phyloP scores from a whole-genome alignment of 768 basidiomycete genomes.

The Hygrocybe punicea region DNA sequence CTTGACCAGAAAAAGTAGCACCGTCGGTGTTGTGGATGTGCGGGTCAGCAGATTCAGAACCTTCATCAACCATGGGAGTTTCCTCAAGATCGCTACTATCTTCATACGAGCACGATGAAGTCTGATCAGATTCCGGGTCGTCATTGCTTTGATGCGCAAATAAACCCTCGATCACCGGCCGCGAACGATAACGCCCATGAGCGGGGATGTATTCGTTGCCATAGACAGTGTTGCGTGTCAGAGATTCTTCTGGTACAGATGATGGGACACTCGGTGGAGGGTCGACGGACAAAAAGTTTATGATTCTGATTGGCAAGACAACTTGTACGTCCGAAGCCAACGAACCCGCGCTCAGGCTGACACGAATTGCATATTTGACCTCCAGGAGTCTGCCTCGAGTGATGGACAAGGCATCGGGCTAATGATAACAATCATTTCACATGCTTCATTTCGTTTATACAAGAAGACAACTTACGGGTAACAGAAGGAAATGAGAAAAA shows the following conservation, averaged over 20 bases:
- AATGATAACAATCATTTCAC: conserved; percentile 1
- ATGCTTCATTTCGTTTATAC: conserved; percentile 3
- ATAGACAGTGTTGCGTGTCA: not conserved
- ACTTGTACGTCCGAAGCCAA: conserved; percentile 63
- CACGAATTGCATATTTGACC: conserved; percentile 67
- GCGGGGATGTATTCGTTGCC: not conserved
- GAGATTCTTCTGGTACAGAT: conserved; percentile 2
- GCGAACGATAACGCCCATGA: not conserved
- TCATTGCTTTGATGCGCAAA: not conserved
- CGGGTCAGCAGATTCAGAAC: not conserved
- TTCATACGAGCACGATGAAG: not conserved
- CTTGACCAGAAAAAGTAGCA: not conserved
- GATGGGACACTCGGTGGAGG: conserved; percentile 53
- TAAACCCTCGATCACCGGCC: not conserved
- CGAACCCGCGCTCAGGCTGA: conserved; percentile 58
- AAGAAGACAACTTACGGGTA: conserved; percentile 60
- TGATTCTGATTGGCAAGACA: conserved; percentile 68
- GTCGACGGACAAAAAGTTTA: conserved; percentile 85
- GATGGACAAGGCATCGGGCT: conserved; percentile 72
- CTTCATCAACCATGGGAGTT: not conserved
- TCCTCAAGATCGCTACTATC: not conserved
- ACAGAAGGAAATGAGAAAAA: conserved; percentile 64
- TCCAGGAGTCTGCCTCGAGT: conserved; percentile 68
- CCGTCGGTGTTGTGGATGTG: not conserved
- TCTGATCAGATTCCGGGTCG: too few species aligned